Conservation (phyloP, 371 early-diverging fungal genomes). For the Syncephalastrum sp. region DNA sequence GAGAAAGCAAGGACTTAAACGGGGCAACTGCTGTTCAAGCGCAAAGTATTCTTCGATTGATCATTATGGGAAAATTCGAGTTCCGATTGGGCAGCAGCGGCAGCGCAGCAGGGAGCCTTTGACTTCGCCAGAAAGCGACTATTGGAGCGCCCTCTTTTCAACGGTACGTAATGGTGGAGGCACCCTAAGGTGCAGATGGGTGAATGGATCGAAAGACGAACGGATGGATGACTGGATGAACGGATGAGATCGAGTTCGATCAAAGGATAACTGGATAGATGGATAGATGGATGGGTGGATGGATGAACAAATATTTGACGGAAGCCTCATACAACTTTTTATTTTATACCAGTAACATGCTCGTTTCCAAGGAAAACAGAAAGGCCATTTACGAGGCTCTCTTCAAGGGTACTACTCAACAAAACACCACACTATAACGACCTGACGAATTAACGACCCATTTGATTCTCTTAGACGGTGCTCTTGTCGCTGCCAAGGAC, state of each 20-base stretch:
- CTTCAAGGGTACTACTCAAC: conserved; percentile 67
- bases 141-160: too few relatives aligned
- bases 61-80: too few relatives aligned
- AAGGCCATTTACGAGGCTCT: conserved; percentile 93
- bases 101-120: too few relatives aligned
- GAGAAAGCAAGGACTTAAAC: too few relatives aligned
- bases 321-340: conserved; percentile 2
- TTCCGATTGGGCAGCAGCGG: too few relatives aligned
- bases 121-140: too few relatives aligned
- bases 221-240: conserved; percentile 5
- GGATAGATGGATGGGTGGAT: conserved; percentile 11
- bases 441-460: neutral
- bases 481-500: conserved; percentile 98
- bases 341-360: conserved; percentile 59
- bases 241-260: neutral
- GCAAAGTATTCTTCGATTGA: too few relatives aligned
- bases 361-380: conserved; percentile 95
- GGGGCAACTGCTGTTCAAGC: too few relatives aligned
- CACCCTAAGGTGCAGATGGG: too few relatives aligned
- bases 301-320: conserved; percentile 5
- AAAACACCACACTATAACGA: neutral
- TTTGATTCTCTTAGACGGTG: conserved; percentile 74
- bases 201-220: neutral
- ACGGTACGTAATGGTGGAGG: too few relatives aligned
- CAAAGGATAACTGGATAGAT: conserved; percentile 9